Conservation (phyloP, 2,329 filamentous ascomycete genomes). For the Sporothrix brunneoviolacea region DNA sequence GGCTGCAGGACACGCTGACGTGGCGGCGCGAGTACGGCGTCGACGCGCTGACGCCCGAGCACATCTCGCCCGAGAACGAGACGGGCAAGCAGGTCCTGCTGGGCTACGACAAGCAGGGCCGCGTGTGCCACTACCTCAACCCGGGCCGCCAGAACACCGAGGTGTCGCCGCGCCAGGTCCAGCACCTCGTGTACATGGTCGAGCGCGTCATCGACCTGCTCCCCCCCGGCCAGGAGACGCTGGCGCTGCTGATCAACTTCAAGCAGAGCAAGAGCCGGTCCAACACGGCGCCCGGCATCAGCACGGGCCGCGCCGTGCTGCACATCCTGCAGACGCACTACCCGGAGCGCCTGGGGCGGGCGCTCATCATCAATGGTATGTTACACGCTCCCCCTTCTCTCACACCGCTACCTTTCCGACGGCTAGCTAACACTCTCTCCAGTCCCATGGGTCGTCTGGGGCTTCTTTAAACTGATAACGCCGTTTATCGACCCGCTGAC, state of each 20-base stretch:
- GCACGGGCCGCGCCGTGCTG: slow-evolving; percentile 75
- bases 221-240: slow-evolving; percentile 76
- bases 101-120: slow-evolving; percentile 76
- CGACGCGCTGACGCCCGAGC: slow-evolving; percentile 69
- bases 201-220: slow-evolving; percentile 85
- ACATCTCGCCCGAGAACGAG: slow-evolving; percentile 90
- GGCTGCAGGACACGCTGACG: slow-evolving; percentile 71
- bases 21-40: slow-evolving; percentile 92
- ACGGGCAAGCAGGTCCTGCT: slow-evolving; percentile 91
- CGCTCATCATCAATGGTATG: slow-evolving; percentile 81
- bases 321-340: slow-evolving; percentile 93
- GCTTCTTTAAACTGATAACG: slow-evolving; percentile 93
- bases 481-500: slow-evolving; percentile 96
- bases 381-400: slow-evolving; percentile 11
- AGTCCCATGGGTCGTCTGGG: slow-evolving; percentile 87
- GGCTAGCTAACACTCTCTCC: background rate
- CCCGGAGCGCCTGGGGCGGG: slow-evolving; percentile 81
- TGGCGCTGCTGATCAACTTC: slow-evolving; percentile 88
- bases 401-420: slow-evolving; percentile 9
- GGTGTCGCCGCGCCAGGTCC: slow-evolving; percentile 73
- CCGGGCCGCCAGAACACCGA: slow-evolving; percentile 92
- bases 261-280: slow-evolving; percentile 68
- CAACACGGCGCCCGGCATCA: slow-evolving; percentile 65
- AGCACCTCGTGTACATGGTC: slow-evolving; percentile 94
- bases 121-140: slow-evolving; percentile 87